Evolutionary conservation across 768 basidiomycete genomes (phyloP).

Genomic region (Agaricus sinodeliciosus): DNA sequence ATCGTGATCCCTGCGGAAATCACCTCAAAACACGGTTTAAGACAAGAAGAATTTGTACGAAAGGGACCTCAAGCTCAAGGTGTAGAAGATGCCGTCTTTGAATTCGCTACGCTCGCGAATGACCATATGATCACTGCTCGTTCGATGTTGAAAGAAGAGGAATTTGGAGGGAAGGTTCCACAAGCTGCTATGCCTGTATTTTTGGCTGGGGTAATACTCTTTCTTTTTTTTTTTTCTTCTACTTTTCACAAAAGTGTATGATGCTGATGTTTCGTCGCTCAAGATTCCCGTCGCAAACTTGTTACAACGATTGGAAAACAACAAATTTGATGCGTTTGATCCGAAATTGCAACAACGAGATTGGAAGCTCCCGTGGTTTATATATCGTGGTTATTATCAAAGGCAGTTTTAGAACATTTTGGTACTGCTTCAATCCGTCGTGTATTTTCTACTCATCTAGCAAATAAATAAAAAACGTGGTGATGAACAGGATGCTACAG

Average conservation of each 20-base stretch:
- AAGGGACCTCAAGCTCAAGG: slow-evolving; percentile 47
- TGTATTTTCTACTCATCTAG: neutral
- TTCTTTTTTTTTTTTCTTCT: slow-evolving; percentile 42
- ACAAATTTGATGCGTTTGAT: slow-evolving; percentile 68
- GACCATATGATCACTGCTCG: slow-evolving; percentile 75
- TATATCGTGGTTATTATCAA: slow-evolving; percentile 41
- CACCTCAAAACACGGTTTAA: slow-evolving; percentile 70
- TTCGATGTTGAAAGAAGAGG: slow-evolving; percentile 52
- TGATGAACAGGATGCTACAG: neutral
- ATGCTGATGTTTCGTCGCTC: slow-evolving; percentile 11
- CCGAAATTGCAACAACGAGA: slow-evolving; percentile 56
- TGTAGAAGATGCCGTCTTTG: slow-evolving; percentile 74
- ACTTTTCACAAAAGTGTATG: slow-evolving; percentile 17
- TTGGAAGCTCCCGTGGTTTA: slow-evolving; percentile 74
- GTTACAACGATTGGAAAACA: slow-evolving; percentile 59
- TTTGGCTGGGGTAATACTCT: slow-evolving; percentile 46
- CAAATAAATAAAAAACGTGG: neutral
- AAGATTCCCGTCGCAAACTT: slow-evolving; percentile 66
- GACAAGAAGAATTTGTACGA: slow-evolving; percentile 74
- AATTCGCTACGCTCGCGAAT: slow-evolving; percentile 76
- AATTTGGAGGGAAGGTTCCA: slow-evolving; percentile 45
- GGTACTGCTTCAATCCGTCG: no score
- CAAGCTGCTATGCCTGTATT: slow-evolving; percentile 63
- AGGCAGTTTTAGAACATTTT: slow-evolving; percentile 27
- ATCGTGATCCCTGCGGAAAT: slow-evolving; percentile 80